phyloP scores from a whole-genome alignment of 495 filamentous ascomycete genomes.

The Hypoxylon crocopeplum region DNA sequence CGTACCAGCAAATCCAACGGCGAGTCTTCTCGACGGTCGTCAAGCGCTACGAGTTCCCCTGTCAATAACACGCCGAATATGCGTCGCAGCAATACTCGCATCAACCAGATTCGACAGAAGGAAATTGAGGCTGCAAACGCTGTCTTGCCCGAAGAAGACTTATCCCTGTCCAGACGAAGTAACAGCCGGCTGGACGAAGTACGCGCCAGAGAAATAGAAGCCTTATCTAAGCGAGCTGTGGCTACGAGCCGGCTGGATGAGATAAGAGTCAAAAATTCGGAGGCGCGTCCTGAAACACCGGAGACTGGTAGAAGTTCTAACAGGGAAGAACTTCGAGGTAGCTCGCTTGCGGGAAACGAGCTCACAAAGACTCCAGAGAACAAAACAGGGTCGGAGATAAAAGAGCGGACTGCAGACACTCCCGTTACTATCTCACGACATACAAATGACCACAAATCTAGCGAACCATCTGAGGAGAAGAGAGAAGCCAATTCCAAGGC shows the following conservation, averaged over 20 bases:
- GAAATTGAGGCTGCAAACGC: constrained; percentile 45
- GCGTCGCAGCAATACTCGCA: constrained; percentile 45
- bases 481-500: not conserved
- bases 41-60: constrained; percentile 19
- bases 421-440: constrained; percentile 60
- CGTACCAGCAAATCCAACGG: constrained; percentile 20
- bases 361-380: constrained; percentile 35
- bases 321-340: constrained; percentile 14
- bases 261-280: constrained; percentile 61
- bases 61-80: constrained; percentile 1
- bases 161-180: constrained; percentile 27
- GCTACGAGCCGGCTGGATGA: constrained; percentile 64
- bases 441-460: constrained; percentile 4
- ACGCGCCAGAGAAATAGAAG: constrained; percentile 65
- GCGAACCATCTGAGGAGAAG: constrained; percentile 3
- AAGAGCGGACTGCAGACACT: constrained; percentile 47
- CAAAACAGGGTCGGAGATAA: constrained; percentile 45
- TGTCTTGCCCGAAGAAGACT: constrained; percentile 29
- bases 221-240: constrained; percentile 62
- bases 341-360: constrained; percentile 14
- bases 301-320: constrained; percentile 19
- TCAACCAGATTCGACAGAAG: constrained; percentile 50
- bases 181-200: constrained; percentile 61
- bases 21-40: not conserved
- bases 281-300: constrained; percentile 42